Base-by-base conservation (phyloP, 2,329 filamentous ascomycete species). In the Colletotrichum aenigma region DNA sequence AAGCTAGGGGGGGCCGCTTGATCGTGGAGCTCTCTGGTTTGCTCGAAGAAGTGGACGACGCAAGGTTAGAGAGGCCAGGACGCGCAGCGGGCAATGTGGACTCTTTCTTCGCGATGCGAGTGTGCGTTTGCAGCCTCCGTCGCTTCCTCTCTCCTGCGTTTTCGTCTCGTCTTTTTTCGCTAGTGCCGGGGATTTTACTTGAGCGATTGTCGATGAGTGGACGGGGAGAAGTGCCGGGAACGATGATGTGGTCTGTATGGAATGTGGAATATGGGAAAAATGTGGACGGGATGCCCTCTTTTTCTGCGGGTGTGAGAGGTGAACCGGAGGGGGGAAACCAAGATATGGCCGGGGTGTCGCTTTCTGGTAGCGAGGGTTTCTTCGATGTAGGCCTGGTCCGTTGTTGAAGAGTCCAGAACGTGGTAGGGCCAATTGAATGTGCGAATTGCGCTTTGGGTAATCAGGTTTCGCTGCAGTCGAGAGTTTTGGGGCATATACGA, bases 181-280 rank as follows among this genome's bases (percentile, higher is more conserved):
- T 61, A 71, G 70, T 71, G 66, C 66, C 62, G 67, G 71, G 60
- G 26, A 48, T 55, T 66, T 66, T 38, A 21, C 8, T 30, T 4
- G 9, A 4, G 3, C 12, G 24, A 65, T 30, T 43, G 30, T 55
- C 69, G 64, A 34, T 69, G 70, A 74, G 58, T 74, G 71, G 71
- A 58, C 71, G 66, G 71, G 71, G 71, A 74, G 60, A 32, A 21
- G 38, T 43, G 43, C 43, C 43, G 43, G 43, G 43, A 48, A 7
- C 43, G 43, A 48, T 48, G 43, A 48, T 48, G 43, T 48, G 43
- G 38, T 66, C 15, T 34, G 61, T 32, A 38, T 64, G n/a, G 30
- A 26, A 18, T 16, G 15, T 68, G 66, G 71, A 58, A 70, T 70
- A 67, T 74, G 71, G 71, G 66, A 43, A 68, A 72, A 48, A 15